phyloP scores from a whole-genome alignment of 2,329 filamentous ascomycete genomes.

The Aspergillus sp. region DNA sequence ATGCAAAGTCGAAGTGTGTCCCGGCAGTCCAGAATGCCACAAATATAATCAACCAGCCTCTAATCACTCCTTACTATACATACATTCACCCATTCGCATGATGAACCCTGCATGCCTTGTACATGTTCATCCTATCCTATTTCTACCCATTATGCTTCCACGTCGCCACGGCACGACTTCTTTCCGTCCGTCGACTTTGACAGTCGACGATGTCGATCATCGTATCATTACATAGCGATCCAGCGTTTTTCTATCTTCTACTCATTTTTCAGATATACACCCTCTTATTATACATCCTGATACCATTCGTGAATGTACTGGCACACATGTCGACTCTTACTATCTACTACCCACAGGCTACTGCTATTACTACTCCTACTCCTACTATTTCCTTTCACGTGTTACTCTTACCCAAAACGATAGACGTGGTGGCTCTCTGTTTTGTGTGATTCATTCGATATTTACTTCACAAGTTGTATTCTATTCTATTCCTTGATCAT shows the following conservation, averaged over 20 bases:
- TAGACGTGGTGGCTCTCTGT: neutral
- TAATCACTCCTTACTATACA: neutral
- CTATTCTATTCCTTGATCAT: neutral
- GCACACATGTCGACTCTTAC: neutral
- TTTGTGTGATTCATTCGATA: too few species aligned
- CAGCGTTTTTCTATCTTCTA: constrained; percentile 11
- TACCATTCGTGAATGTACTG: constrained; percentile 8
- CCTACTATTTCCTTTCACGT: neutral
- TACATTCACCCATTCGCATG: neutral
- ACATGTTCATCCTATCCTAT: neutral
- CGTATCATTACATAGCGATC: constrained; percentile 20
- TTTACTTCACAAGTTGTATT: neutral
- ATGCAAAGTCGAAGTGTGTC: constrained; percentile 5
- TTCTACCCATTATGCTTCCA: constrained; percentile 2
- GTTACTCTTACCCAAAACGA: neutral
- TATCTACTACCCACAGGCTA: neutral
- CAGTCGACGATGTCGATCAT: constrained; percentile 13
- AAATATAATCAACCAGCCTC: neutral
- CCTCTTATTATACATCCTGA: constrained; percentile 6
- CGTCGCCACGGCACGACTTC: constrained; percentile 1
- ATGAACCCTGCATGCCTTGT: neutral
- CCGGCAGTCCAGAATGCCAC: constrained; percentile 5
- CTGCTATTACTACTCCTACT: neutral
- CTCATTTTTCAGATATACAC: neutral
- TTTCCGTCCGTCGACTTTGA: constrained; percentile 17